phyloP scores from a whole-genome alignment of 2,329 filamentous ascomycete genomes.

The Apiospora sp. region DNA sequence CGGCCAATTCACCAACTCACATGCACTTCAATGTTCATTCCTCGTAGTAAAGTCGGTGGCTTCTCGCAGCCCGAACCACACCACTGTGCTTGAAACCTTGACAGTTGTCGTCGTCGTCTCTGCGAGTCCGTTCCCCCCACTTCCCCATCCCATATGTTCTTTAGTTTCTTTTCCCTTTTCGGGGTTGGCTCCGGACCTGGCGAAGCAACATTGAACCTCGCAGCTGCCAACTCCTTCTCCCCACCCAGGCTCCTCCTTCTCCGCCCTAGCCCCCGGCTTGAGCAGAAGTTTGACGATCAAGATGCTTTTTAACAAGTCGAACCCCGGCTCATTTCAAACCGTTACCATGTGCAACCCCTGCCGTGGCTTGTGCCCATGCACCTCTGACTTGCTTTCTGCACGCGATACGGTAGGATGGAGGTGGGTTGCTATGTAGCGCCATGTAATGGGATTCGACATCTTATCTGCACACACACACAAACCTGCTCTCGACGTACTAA shows the following conservation, averaged over 20 bases:
- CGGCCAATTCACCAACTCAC: background rate
- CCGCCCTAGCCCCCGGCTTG: background rate
- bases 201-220: background rate
- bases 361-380: conserved; percentile 39
- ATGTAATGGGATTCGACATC: conserved; percentile 1
- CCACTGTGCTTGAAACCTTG: conserved; percentile 16
- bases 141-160: background rate
- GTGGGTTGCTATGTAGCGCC: conserved; percentile 3
- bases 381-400: conserved; percentile 36
- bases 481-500: conserved; percentile 5
- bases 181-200: background rate
- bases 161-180: background rate
- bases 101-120: background rate
- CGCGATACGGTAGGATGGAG: conserved; percentile 26
- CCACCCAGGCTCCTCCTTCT: background rate
- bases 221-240: background rate
- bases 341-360: conserved; percentile 36
- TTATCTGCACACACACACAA: background rate
- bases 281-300: background rate
- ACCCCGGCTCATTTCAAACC: background rate
- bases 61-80: background rate
- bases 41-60: background rate
- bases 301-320: background rate
- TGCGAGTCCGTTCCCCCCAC: background rate
- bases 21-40: background rate